These are phyloP conservation scores for Aspergillus conjunctus DNA, from an alignment of 495 filamentous ascomycete species.

Conservation along the genomic window DNA sequence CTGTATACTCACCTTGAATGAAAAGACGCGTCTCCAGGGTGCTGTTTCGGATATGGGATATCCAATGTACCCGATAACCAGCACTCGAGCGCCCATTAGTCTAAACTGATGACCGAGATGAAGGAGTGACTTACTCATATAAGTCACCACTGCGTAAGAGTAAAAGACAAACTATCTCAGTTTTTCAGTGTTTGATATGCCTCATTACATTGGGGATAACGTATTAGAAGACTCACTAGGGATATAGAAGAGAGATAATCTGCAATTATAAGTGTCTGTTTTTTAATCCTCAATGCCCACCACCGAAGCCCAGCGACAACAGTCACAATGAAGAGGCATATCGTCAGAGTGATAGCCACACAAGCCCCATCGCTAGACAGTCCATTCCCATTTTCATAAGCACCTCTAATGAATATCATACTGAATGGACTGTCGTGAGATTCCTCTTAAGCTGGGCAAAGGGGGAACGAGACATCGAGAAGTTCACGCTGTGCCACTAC, in stretches of 20 bases:
- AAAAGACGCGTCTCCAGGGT: conserved; percentile 4
- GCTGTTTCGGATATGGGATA: conserved; percentile 1
- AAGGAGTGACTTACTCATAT: conserved; percentile 2
- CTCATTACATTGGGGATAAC: not conserved
- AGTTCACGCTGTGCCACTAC: not conserved
- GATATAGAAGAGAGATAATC: conserved; percentile 3
- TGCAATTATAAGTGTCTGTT: not conserved
- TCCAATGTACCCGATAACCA: conserved; percentile 10
- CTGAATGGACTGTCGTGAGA: not conserved
- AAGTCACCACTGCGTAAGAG: conserved; percentile 6
- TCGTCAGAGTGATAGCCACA: conserved; percentile 8
- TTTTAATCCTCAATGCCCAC: conserved; percentile 1
- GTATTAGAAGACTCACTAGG: not conserved
- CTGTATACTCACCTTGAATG: conserved; percentile 8
- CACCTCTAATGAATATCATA: conserved; percentile 4
- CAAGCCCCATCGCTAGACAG: conserved; percentile 9
- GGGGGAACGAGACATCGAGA: conserved; percentile 4
- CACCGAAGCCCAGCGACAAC: conserved; percentile 6
- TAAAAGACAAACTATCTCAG: conserved; percentile 8
- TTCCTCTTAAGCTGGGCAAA: not conserved
- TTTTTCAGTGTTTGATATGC: not conserved
- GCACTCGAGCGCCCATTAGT: conserved; percentile 2
- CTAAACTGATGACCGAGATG: not conserved
- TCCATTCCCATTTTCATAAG: not conserved
- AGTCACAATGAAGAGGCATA: conserved; percentile 14